phyloP scores from a whole-genome alignment of 2,329 filamentous ascomycete genomes.

The Aureobasidium sp. region DNA sequence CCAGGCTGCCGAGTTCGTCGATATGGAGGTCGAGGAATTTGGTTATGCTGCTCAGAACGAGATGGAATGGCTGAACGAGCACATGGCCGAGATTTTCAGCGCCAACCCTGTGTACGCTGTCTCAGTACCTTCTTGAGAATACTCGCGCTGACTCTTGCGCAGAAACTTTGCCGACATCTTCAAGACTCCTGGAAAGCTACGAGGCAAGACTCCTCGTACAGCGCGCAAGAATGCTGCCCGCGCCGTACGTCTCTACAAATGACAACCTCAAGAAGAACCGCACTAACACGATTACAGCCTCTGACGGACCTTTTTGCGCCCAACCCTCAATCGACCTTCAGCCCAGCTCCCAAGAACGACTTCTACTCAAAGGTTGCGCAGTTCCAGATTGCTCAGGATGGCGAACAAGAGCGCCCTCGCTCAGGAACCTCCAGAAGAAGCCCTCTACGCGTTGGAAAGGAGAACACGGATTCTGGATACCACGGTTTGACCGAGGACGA shows the following conservation, averaged over 20 bases:
- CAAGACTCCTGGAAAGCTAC: slow-evolving; percentile 88
- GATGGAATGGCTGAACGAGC: slow-evolving; percentile 98
- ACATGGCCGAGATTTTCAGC: slow-evolving; percentile 95
- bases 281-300: slow-evolving; percentile 52
- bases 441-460: slow-evolving; percentile 37
- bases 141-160: slow-evolving; percentile 31
- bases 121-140: not conserved
- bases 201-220: slow-evolving; percentile 83
- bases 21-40: slow-evolving; percentile 92
- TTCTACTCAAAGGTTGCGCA: slow-evolving; percentile 62
- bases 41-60: slow-evolving; percentile 93
- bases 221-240: slow-evolving; percentile 70
- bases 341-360: slow-evolving; percentile 48
- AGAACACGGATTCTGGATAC: slow-evolving; percentile 72
- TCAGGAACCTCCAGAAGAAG: slow-evolving; percentile 32
- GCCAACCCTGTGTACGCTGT: slow-evolving; percentile 81
- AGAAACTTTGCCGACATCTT: slow-evolving; percentile 97
- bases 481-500: slow-evolving; percentile 69
- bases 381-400: slow-evolving; percentile 67
- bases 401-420: slow-evolving; percentile 33
- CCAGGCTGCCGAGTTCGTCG: slow-evolving; percentile 78
- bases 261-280: slow-evolving; percentile 44
- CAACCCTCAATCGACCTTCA: slow-evolving; percentile 39
- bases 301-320: slow-evolving; percentile 54
- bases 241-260: slow-evolving; percentile 63